phyloP scores from a whole-genome alignment of 805 yeast genomes.

The Wickerhamiella vanderwaltii region DNA sequence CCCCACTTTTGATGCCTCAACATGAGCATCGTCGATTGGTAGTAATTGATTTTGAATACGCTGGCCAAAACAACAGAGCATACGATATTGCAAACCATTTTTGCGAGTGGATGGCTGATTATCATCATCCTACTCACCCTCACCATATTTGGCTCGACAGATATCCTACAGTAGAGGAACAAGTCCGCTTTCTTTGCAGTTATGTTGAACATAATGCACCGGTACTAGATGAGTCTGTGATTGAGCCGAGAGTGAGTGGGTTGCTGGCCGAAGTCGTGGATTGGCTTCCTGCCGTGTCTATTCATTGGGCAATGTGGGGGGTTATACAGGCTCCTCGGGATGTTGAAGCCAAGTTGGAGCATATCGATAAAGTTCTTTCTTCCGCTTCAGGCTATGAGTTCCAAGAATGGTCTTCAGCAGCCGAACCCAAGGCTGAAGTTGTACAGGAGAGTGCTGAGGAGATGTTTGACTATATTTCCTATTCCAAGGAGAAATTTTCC shows the following conservation, averaged over 20 bases:
- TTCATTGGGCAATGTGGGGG: constrained; percentile 89
- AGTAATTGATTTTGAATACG: constrained; percentile 92
- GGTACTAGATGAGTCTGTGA: constrained; percentile 25
- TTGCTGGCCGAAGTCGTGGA: constrained; percentile 51
- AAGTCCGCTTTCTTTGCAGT: constrained; percentile 58
- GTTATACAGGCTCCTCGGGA: constrained; percentile 58
- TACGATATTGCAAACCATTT: constrained; percentile 89
- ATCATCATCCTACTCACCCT: constrained; percentile 48
- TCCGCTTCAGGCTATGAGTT: constrained; percentile 28
- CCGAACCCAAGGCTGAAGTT: constrained; percentile 17
- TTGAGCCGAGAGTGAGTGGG: constrained; percentile 37
- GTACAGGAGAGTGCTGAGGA: constrained; percentile 22
- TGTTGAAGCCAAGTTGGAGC: constrained; percentile 19
- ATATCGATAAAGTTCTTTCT: constrained; percentile 6
- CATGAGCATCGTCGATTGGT: constrained; percentile 61
- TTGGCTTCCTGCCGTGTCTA: constrained; percentile 74
- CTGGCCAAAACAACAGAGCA: constrained; percentile 83
- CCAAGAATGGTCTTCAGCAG: constrained; percentile 24
- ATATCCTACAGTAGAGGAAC: constrained; percentile 61
- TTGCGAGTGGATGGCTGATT: constrained; percentile 95
- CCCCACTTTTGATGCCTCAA: constrained; percentile 38
- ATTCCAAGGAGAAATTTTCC: constrained; percentile 62
- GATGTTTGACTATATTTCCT: constrained; percentile 62
- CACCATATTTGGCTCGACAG: constrained; percentile 42
- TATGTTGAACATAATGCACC: constrained; percentile 44